A percentile compares a stretch with the other conserved stretches of the same genome.
phyloP scores from a whole-genome alignment of 306 rosid genomes.

The Leucaena leucocephala region DNA sequence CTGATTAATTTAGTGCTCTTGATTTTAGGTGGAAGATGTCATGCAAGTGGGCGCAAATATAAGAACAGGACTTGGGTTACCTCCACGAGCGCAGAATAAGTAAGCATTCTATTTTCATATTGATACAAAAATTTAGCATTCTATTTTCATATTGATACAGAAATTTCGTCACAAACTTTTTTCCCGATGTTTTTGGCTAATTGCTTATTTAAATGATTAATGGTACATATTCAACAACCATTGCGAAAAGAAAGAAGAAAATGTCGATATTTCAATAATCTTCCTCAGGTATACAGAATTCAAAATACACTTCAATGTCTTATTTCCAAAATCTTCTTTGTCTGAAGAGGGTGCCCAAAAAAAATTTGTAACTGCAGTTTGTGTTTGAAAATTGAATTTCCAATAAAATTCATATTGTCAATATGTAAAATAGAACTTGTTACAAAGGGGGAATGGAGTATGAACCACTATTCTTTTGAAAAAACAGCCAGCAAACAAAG shows the following conservation, averaged over 20 bases:
- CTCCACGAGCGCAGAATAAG: conserved; percentile 54
- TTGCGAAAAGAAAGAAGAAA: neutral
- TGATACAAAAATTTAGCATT: neutral
- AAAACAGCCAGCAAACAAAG: neutral
- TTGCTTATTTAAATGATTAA: neutral
- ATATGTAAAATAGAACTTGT: neutral
- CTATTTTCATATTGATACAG: neutral
- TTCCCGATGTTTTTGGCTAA: neutral
- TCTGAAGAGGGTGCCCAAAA: conserved; percentile 3
- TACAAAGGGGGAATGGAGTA: neutral
- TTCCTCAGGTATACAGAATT: neutral
- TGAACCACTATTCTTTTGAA: neutral
- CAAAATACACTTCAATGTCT: conserved; percentile 8
- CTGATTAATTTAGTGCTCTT: conserved; percentile 26
- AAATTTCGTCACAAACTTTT: neutral
- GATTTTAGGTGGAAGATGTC: conserved; percentile 67
- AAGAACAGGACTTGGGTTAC: conserved; percentile 67
- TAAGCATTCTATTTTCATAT: conserved; percentile 32
- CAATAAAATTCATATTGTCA: neutral
- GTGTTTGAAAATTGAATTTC: neutral
- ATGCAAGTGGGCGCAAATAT: conserved; percentile 68
- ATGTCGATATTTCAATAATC: neutral
- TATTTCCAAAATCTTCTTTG: conserved; percentile 14
- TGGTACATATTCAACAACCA: neutral
- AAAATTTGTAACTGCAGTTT: neutral